Evolutionary conservation across 768 basidiomycete genomes (phyloP).

Genomic region (Mycena pura): DNA sequence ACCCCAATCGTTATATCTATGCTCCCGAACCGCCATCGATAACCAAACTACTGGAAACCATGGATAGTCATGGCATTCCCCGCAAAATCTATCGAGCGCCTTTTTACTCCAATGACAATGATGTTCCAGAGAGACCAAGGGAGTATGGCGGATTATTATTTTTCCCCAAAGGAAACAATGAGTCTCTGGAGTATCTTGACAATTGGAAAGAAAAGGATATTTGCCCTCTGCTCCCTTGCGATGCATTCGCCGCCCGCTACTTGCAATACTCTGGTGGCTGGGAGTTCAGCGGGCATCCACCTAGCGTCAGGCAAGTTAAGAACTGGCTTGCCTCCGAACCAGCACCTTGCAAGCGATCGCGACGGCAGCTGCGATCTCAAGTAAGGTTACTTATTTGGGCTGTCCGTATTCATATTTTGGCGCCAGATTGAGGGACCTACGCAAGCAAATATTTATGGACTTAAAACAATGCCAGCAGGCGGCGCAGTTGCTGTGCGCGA

Average conservation of each 20-base stretch:
- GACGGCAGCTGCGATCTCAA: slow-evolving; percentile 54
- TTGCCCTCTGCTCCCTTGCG: background rate
- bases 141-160: slow-evolving; percentile 86
- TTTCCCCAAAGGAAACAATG: slow-evolving; percentile 65
- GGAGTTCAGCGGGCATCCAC: slow-evolving; percentile 82
- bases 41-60: slow-evolving; percentile 50
- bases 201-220: slow-evolving; percentile 57
- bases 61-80: slow-evolving; percentile 57
- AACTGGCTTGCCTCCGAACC: slow-evolving; percentile 55
- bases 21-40: slow-evolving; percentile 55
- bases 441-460: slow-evolving; percentile 72
- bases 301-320: slow-evolving; percentile 59
- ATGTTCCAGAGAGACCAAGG: slow-evolving; percentile 70
- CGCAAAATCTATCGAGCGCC: slow-evolving; percentile 76
- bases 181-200: slow-evolving; percentile 61
- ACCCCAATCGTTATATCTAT: slow-evolving; percentile 55
- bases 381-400: slow-evolving; percentile 37
- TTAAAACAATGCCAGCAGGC: slow-evolving; percentile 61
- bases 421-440: slow-evolving; percentile 74
- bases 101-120: slow-evolving; percentile 74
- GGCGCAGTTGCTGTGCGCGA: slow-evolving; percentile 48
- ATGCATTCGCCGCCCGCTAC: slow-evolving; percentile 19
- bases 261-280: slow-evolving; percentile 60
- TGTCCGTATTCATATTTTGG: background rate
- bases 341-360: slow-evolving; percentile 21